Base-by-base conservation (phyloP, 768 basidiomycete species). In the Pisolithus sp. region DNA sequence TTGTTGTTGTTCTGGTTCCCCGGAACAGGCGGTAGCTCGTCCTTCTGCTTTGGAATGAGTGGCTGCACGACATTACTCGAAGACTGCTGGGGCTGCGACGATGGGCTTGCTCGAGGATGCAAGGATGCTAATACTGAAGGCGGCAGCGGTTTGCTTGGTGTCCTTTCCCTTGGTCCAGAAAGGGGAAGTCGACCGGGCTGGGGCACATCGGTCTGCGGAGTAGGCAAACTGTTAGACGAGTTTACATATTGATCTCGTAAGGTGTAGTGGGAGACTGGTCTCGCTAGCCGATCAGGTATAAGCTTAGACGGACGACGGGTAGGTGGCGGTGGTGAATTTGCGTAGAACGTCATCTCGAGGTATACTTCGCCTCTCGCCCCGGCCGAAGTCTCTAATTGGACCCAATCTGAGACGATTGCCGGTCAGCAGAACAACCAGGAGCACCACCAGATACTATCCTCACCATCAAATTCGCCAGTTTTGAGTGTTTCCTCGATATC, bases 321-420 rank as follows among this genome's bases (percentile, higher is more conserved):
- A 38, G 81, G 59, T 30, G 82, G 68, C n/a, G 76, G 72, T 7
- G 83, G 81, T 4, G 75, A 78, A 50, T 85, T 82, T 3, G 91
- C 79, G 68, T 82, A 97, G 72, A 83, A 97, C 1, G 94, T 97
- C 82, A 96, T 86, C 67, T 97, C 94, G 15, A 96, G 76, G 64
- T 89, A 96, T 9, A 95, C 57, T 49, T 96, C 90, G 6, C 94
- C 94, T 21, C 89, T 82, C 48, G 81, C 74, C 7, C 81, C 77
- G 2, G 81, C 83, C 44, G 80, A 78, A 30, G 76, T 69, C 50
- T 75, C 69, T 41, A 90, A 73, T 41, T 71, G 66, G 15, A 88
- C 76, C 87, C 87, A 89, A 59, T 87, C 87, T 89, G 31, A 26
- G 46, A 43, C 17, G 73, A 52, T 17, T 13, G 23, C 17, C n/a